Evolutionary conservation across 352 stramenopile species (phyloP), one percentile per base, ranked within the genome.

Genomic region (Pythium pectinolyticum): DNA sequence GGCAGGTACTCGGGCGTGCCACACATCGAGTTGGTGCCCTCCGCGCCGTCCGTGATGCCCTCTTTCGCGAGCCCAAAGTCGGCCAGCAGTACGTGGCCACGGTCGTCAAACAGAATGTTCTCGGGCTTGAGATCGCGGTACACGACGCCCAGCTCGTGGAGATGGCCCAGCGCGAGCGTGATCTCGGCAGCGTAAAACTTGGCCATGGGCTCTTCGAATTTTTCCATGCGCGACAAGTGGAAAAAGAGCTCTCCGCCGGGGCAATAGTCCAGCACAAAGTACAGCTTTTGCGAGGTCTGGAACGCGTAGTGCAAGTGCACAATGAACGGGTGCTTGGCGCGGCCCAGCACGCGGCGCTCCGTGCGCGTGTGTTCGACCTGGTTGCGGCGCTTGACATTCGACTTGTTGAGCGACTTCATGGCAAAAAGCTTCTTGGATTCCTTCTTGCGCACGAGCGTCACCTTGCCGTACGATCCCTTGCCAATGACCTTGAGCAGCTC

Each of bases 111-210:
- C n/a, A 94, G 61, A 37, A 93, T 90, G 67, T 95, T 95, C 67
- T 95, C 86, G 0, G 86, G 86, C 73, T 95, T 95, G 35, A 95
- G 70, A 35, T 95, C 86, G 50, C 89, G 82, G 66, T 97, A 96
- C 31, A 97, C 87, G 37, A 97, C 85, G 19, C 89, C 89, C 14
- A 95, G 63, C 31, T 89, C 74, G 69, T 98, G 92, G 62, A 97
- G 57, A 61, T 97, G 86, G 53, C 90, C 84, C 14, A 97, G 78
- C 8, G 90, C 90, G 20, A 96, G 52, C 25, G 86, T 81, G 70
- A 97, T 96, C 72, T 97, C 90, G n/a, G 89, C 89, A 9, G 89
- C 87, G 71, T 97, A 97, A 70, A 97, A 96, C 50, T 81, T 78
- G 20, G 90, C 90, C 78, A 94, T 93, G n/a, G 64, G 72, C 24